Conservation (phyloP, 805 yeast genomes). For the Wilhelminamyces savonicus region DNA sequence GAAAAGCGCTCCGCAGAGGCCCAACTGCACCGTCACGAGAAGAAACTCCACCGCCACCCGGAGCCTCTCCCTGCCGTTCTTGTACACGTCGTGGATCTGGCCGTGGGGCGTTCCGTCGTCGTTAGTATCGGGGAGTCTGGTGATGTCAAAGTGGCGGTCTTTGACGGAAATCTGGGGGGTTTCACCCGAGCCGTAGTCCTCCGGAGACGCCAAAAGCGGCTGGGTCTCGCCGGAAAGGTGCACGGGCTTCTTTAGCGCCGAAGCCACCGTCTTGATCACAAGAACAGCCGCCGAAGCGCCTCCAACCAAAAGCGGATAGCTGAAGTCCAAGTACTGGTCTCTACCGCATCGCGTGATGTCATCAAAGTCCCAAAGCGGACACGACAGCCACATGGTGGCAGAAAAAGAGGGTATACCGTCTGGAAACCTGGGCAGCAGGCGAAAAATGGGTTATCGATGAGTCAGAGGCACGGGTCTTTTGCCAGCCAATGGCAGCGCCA, state of each 20-base stretch:
- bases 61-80: slow-evolving; percentile 46
- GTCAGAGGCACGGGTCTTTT: no score
- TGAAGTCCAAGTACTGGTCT: slow-evolving; percentile 29
- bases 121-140: slow-evolving; percentile 44
- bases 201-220: slow-evolving; percentile 28
- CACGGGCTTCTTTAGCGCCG: slow-evolving; percentile 6
- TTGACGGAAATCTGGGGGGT: slow-evolving; percentile 24
- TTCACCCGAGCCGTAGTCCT: slow-evolving; percentile 26
- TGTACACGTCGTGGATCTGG: slow-evolving; percentile 36
- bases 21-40: slow-evolving; percentile 39
- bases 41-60: slow-evolving; percentile 46
- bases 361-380: slow-evolving; percentile 50
- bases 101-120: slow-evolving; percentile 64
- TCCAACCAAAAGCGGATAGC: slow-evolving; percentile 23
- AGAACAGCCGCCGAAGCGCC: slow-evolving; percentile 22
- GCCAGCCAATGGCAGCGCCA: no score
- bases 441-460: no score
- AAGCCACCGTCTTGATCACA: slow-evolving; percentile 11
- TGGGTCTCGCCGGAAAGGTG: slow-evolving; percentile 17
- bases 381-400: no score
- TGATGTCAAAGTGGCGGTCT: slow-evolving; percentile 61
- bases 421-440: no score
- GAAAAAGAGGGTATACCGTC: no score
- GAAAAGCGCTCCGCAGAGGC: slow-evolving; percentile 27
- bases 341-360: slow-evolving; percentile 53